A percentile compares a stretch with the other conserved stretches of the same genome.
phyloP scores from a whole-genome alignment of 352 stramenopile genomes.

The Globisporangium barbulae region DNA sequence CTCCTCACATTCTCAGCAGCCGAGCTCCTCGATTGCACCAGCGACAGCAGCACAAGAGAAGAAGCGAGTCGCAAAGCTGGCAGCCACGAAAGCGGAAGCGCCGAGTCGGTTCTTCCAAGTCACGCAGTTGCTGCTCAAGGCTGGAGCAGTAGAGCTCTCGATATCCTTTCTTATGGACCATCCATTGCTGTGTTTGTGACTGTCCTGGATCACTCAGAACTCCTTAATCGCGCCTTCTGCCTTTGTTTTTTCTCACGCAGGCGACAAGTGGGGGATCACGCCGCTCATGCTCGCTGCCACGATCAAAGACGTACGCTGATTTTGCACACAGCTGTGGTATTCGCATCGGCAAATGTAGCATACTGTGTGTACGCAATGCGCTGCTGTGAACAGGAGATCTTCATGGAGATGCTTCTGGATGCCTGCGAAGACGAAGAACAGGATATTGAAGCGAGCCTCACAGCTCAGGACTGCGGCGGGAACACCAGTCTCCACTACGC shows the following conservation, averaged over 20 bases:
- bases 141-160: slow-evolving; percentile 19
- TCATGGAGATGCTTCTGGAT: slow-evolving; percentile 43
- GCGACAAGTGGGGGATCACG: slow-evolving; percentile 60
- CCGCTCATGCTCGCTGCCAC: slow-evolving; percentile 56
- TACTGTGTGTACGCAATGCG: too few species aligned
- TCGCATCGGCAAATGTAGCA: too few species aligned
- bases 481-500: slow-evolving; percentile 65
- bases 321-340: not conserved
- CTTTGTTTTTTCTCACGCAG: slow-evolving; percentile 4
- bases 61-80: slow-evolving; percentile 3
- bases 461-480: slow-evolving; percentile 28
- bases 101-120: slow-evolving; percentile 35
- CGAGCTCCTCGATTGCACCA: not conserved
- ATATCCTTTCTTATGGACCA: slow-evolving; percentile 18
- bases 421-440: slow-evolving; percentile 9
- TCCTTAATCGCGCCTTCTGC: slow-evolving; percentile 9
- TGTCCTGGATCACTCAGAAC: too few species aligned
- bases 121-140: slow-evolving; percentile 29
- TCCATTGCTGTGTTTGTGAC: not conserved
- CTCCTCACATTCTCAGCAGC: not conserved
- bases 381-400: slow-evolving; percentile 15
- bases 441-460: slow-evolving; percentile 21
- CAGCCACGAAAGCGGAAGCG: slow-evolving; percentile 2
- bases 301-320: slow-evolving; percentile 23
- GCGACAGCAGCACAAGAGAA: not conserved